phyloP scores from a whole-genome alignment of 345 rosid genomes.

The Salix caprea region DNA sequence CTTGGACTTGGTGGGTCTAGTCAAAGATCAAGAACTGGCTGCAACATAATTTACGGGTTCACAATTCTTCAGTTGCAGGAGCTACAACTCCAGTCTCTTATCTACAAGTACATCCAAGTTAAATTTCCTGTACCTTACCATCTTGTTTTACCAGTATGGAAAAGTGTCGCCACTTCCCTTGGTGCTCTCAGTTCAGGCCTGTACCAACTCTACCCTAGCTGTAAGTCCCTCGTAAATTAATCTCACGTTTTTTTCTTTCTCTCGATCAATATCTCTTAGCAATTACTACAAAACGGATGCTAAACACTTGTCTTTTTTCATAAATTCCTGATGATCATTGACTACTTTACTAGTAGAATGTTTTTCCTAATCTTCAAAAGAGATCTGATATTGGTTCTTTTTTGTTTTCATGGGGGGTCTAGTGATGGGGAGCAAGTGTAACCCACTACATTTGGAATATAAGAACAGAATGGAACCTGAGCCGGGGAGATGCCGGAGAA shows the following conservation, averaged over 20 bases:
- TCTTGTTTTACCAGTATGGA: constrained; percentile 49
- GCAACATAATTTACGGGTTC: constrained; percentile 23
- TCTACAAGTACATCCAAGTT: constrained; percentile 40
- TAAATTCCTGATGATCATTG: neutral
- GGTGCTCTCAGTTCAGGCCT: constrained; percentile 18
- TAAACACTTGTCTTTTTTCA: neutral
- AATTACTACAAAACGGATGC: neutral
- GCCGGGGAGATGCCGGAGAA: constrained; percentile 54
- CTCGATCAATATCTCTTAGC: neutral
- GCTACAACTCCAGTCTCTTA: constrained; percentile 41
- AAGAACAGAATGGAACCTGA: constrained; percentile 38
- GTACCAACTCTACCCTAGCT: constrained; percentile 29
- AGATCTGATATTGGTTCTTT: neutral
- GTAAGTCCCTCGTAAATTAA: constrained; percentile 26
- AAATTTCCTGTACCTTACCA: constrained; percentile 40
- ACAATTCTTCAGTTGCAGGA: constrained; percentile 45
- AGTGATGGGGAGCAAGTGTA: constrained; percentile 22
- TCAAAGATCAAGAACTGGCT: neutral
- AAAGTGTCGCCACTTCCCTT: constrained; percentile 26
- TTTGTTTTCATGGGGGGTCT: neutral
- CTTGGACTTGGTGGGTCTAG: constrained; percentile 33
- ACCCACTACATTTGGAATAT: constrained; percentile 18
- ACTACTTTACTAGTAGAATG: neutral
- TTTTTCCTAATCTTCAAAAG: neutral
- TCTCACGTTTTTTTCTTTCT: neutral